phyloP scores from a whole-genome alignment of 1,284 basidiomycete species.

The Ustilago bromivora region DNA sequence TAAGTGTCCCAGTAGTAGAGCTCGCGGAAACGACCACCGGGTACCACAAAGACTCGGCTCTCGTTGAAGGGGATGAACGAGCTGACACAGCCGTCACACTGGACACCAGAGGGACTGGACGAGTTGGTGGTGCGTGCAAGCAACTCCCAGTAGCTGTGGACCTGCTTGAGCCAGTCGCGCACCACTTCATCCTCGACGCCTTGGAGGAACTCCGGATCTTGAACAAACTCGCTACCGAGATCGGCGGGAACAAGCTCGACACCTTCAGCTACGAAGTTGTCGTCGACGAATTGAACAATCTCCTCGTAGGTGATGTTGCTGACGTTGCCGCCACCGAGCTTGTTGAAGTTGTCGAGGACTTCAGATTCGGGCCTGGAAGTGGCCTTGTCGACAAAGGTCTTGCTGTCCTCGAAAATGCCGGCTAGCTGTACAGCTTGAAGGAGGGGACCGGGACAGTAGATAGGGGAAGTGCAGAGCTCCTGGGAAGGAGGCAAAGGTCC shows the following conservation, averaged over 20 bases:
- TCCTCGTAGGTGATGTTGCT: conserved; percentile 73
- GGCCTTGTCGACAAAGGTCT: conserved; percentile 85
- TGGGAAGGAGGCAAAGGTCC: conserved; percentile 42
- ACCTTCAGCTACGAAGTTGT: conserved; percentile 86
- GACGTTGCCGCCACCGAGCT: conserved; percentile 72
- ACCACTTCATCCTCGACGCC: conserved; percentile 80
- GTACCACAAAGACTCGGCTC: conserved; percentile 83
- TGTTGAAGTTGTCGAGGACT: conserved; percentile 79
- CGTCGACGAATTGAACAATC: conserved; percentile 78
- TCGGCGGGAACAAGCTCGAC: conserved; percentile 79
- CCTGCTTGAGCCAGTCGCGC: conserved; percentile 79
- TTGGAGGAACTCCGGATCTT: conserved; percentile 77
- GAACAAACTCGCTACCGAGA: conserved; percentile 75
- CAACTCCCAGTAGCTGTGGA: conserved; percentile 84
- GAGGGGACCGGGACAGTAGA: conserved; percentile 65
- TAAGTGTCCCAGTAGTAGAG: conserved; percentile 61
- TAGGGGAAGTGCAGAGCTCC: conserved; percentile 52
- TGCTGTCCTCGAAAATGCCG: conserved; percentile 81
- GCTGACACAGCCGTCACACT: conserved; percentile 78
- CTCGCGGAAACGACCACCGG: conserved; percentile 80
- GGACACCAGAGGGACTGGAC: conserved; percentile 73
- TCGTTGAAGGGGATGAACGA: conserved; percentile 85
- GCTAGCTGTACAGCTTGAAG: conserved; percentile 80
- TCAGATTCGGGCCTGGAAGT: conserved; percentile 71
- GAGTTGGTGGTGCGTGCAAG: conserved; percentile 81